These are phyloP conservation scores for Aspergillus texensis DNA, from an alignment of 2,329 filamentous ascomycete species.

Conservation along the genomic window DNA sequence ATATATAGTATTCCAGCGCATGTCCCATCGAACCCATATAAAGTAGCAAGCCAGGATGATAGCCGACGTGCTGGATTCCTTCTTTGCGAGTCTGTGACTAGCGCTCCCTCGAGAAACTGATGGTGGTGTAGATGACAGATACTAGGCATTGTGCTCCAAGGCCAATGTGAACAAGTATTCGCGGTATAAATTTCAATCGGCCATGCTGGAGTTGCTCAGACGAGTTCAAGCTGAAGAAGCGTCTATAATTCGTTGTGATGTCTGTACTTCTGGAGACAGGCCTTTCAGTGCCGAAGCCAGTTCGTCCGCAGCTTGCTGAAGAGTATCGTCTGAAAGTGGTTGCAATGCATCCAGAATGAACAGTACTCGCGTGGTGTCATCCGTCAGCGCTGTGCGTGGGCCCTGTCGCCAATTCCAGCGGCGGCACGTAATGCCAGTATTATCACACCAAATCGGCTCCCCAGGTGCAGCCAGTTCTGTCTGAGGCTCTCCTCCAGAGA, in stretches of 20 bases:
- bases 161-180: background rate
- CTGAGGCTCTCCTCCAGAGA: background rate
- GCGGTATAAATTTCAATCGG: background rate
- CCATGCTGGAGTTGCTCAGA: rapidly evolving
- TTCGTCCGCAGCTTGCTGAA: background rate
- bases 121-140: too few species aligned
- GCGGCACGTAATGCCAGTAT: slow-evolving; percentile 41
- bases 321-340: background rate
- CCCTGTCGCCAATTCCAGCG: slow-evolving; percentile 47
- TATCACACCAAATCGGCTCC: slow-evolving; percentile 46
- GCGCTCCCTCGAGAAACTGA: too few species aligned
- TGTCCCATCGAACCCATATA: too few species aligned
- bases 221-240: background rate
- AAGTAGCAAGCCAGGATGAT: too few species aligned
- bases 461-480: slow-evolving; percentile 27
- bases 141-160: background rate
- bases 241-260: background rate
- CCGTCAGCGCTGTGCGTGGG: slow-evolving; percentile 37
- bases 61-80: too few species aligned
- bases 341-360: background rate
- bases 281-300: background rate
- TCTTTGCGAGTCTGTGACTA: too few species aligned
- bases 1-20: too few species aligned
- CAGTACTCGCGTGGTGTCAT: slow-evolving; percentile 30
- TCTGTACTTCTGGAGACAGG: background rate